Evolutionary conservation across 257 asterid genomes (phyloP).

Genomic region (Thymus quinquecostatus): DNA sequence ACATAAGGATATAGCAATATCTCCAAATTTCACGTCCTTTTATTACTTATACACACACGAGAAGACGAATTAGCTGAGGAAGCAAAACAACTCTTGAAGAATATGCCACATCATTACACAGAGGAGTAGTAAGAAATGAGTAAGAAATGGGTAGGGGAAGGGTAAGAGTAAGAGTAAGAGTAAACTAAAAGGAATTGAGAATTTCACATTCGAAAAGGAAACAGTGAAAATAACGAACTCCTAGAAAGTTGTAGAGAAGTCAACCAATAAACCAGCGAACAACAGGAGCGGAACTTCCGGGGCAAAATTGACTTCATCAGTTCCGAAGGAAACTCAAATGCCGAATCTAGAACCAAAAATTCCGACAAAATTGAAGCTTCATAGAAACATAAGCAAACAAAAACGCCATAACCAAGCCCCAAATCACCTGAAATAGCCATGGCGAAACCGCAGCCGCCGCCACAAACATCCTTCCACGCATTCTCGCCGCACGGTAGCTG

Average conservation of each 20-base stretch:
- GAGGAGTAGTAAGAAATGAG: not conserved
- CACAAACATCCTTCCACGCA: conserved; percentile 86
- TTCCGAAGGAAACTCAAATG: conserved; percentile 22
- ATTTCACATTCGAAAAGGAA: not conserved
- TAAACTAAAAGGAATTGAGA: not conserved
- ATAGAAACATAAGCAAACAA: not conserved
- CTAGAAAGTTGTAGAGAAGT: conserved; percentile 23
- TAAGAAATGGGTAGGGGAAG: not conserved
- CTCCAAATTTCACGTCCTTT: not conserved
- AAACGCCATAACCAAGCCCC: not conserved
- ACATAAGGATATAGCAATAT: not conserved
- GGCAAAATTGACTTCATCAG: conserved; percentile 5
- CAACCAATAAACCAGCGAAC: conserved; percentile 5
- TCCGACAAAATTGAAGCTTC: not conserved
- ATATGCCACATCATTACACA: not conserved
- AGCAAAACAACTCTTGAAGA: conserved; percentile 10
- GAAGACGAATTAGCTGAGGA: conserved; percentile 5
- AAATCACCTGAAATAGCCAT: conserved; percentile 82
- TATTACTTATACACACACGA: not conserved
- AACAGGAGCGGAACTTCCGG: conserved; percentile 1
- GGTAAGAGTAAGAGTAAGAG: not conserved
- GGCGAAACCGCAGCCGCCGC: conserved; percentile 99
- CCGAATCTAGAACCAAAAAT: conserved; percentile 20
- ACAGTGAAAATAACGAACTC: not conserved
- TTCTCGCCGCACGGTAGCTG: conserved; percentile 57